Conservation (phyloP, 176 grass and related monocot genomes). For the Raddia guianensis region DNA sequence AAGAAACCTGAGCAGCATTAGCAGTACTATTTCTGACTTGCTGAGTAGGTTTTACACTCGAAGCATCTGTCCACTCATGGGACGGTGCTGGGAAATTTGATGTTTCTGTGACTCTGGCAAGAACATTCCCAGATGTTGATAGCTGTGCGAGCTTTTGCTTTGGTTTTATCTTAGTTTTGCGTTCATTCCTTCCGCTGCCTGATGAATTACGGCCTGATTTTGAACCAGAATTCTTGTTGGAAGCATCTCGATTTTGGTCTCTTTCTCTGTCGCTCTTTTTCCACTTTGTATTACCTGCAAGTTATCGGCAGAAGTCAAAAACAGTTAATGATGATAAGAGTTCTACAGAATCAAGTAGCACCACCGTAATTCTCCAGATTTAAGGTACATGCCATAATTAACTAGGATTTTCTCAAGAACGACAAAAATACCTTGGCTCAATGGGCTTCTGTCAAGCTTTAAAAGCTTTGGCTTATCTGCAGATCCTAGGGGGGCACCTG, state of each 20-base stretch:
- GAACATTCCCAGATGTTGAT: constrained; percentile 63
- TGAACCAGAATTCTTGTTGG: constrained; percentile 47
- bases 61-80: constrained; percentile 20
- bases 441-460: constrained; percentile 61
- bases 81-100: constrained; percentile 26
- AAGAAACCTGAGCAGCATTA: constrained; percentile 33
- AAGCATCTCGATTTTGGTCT: constrained; percentile 59
- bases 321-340: constrained; percentile 12
- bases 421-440: constrained; percentile 50
- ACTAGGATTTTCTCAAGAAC: constrained; percentile 38
- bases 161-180: constrained; percentile 74
- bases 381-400: constrained; percentile 29
- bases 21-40: constrained; percentile 34
- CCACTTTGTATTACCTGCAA: constrained; percentile 56
- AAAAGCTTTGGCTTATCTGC: constrained; percentile 44
- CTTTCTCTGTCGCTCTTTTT: constrained; percentile 65
- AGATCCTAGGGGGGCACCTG: constrained; percentile 33
- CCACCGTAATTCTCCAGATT: constrained; percentile 43
- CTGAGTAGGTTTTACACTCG: constrained; percentile 37
- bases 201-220: constrained; percentile 62
- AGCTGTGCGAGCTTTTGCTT: constrained; percentile 80
- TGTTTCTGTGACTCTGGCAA: constrained; percentile 52
- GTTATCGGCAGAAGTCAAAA: constrained; percentile 24
- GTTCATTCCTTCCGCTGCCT: constrained; percentile 57
- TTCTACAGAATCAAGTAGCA: constrained; percentile 39